These are phyloP conservation scores for Madurella mycetomatis DNA, from an alignment of 2,329 filamentous ascomycete species.

Conservation along the genomic window DNA sequence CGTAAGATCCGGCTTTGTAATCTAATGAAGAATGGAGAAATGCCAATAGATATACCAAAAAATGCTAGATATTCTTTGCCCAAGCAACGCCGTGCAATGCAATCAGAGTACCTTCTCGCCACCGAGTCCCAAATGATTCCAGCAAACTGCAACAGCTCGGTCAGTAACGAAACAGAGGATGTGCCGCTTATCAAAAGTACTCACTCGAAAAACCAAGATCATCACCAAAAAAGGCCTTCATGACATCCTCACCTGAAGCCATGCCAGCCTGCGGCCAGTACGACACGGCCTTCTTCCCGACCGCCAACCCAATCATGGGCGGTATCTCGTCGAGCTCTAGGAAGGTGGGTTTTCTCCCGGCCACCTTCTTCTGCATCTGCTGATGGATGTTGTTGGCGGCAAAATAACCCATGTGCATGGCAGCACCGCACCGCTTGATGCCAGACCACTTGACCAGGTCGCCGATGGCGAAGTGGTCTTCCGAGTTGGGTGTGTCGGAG, in stretches of 20 bases:
- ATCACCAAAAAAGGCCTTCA: slow-evolving; percentile 60
- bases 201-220: slow-evolving; percentile 55
- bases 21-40: no score
- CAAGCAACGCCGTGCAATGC: background rate
- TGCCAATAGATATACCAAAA: no score
- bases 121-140: slow-evolving; percentile 49
- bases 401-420: slow-evolving; percentile 68
- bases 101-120: slow-evolving; percentile 16
- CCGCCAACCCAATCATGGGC: slow-evolving; percentile 65
- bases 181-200: slow-evolving; percentile 1
- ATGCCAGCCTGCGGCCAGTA: slow-evolving; percentile 56
- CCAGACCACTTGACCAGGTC: slow-evolving; percentile 69
- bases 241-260: slow-evolving; percentile 56
- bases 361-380: slow-evolving; percentile 45
- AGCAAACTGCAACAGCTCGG: slow-evolving; percentile 44
- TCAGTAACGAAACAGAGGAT: background rate
- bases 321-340: slow-evolving; percentile 50
- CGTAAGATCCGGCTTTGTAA: no score
- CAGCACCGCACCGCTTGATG: slow-evolving; percentile 73
- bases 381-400: slow-evolving; percentile 65
- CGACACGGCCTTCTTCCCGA: slow-evolving; percentile 65
- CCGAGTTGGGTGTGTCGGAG: slow-evolving; percentile 49
- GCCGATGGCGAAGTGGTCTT: slow-evolving; percentile 63
- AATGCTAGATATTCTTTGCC: background rate
- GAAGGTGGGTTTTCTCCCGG: slow-evolving; percentile 40